phyloP scores from a whole-genome alignment of 768 basidiomycete species.

The Lentinula edodes region DNA sequence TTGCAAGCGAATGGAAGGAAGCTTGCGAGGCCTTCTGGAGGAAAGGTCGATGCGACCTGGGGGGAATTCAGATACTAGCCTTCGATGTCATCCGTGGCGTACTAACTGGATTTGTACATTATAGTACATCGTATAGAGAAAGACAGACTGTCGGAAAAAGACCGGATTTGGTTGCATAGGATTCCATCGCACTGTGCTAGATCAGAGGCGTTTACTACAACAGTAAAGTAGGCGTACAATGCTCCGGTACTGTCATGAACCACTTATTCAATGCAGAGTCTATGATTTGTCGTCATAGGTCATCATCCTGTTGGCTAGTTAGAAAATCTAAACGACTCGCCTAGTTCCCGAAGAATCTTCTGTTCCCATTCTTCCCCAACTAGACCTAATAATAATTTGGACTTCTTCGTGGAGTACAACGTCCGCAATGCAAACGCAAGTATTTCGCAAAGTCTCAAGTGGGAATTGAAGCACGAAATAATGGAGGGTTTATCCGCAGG shows the following conservation, averaged over 20 bases:
- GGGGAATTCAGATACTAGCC: neutral
- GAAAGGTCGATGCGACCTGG: conserved; percentile 7
- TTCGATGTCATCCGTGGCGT: neutral
- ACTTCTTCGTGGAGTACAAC: conserved; percentile 8
- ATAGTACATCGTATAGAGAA: conserved; percentile 6
- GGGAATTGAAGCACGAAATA: conserved; percentile 1
- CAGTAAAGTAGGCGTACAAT: conserved; percentile 22
- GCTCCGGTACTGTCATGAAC: conserved; percentile 42
- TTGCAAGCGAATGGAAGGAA: conserved; percentile 10
- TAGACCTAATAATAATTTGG: conserved; percentile 18
- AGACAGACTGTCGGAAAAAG: conserved; percentile 10
- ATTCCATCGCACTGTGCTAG: conserved; percentile 7
- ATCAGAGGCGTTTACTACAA: neutral
- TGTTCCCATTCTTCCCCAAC: conserved; percentile 15
- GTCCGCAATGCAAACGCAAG: conserved; percentile 8
- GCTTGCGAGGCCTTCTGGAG: conserved; percentile 6
- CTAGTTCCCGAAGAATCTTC: conserved; percentile 9
- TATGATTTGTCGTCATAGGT: neutral
- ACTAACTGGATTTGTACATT: conserved; percentile 7
- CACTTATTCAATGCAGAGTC: conserved; percentile 43
- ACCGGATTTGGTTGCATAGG: neutral
- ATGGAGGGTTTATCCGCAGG: conserved; percentile 7
- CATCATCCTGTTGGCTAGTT: neutral
- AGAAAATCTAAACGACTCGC: neutral
- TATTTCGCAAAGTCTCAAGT: conserved; percentile 7